Evolutionary conservation across 306 rosid species (phyloP).

Genomic region (Cucumis hystrix): DNA sequence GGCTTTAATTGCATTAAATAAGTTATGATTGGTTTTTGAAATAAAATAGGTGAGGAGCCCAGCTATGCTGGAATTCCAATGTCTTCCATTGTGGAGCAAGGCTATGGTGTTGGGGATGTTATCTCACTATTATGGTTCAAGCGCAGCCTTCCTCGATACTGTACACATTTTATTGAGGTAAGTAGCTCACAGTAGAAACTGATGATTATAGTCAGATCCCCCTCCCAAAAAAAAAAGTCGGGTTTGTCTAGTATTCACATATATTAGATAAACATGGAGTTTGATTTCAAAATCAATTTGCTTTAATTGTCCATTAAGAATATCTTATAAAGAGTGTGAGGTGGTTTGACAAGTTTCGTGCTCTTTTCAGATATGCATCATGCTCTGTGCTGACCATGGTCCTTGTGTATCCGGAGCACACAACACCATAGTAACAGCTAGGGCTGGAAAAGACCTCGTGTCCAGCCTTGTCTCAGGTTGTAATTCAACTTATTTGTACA

Average conservation of each 20-base stretch:
- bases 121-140: conserved; percentile 81
- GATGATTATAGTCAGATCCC: background rate
- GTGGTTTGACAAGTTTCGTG: conserved; percentile 28
- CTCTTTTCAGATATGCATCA: conserved; percentile 71
- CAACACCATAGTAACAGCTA: conserved; percentile 90
- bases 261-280: no score
- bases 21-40: background rate
- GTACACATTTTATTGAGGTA: conserved; percentile 94
- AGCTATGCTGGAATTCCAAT: conserved; percentile 98
- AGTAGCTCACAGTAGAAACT: background rate
- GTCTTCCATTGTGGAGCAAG: conserved; percentile 94
- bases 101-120: conserved; percentile 89
- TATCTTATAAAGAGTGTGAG: no score
- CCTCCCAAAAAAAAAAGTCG: no score
- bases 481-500: background rate
- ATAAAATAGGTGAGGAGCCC: conserved; percentile 77
- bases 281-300: no score
- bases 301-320: no score
- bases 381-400: conserved; percentile 99
- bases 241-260: no score
- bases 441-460: conserved; percentile 99
- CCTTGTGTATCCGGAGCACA: conserved; percentile 99
- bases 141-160: conserved; percentile 97
- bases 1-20: background rate
- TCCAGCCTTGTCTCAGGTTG: conserved; percentile 90